Percentiles rank a stretch among this genome's conserved stretches.
Conservation (phyloP, 352 stramenopile genomes). For the Phytopythium ostracodes region DNA sequence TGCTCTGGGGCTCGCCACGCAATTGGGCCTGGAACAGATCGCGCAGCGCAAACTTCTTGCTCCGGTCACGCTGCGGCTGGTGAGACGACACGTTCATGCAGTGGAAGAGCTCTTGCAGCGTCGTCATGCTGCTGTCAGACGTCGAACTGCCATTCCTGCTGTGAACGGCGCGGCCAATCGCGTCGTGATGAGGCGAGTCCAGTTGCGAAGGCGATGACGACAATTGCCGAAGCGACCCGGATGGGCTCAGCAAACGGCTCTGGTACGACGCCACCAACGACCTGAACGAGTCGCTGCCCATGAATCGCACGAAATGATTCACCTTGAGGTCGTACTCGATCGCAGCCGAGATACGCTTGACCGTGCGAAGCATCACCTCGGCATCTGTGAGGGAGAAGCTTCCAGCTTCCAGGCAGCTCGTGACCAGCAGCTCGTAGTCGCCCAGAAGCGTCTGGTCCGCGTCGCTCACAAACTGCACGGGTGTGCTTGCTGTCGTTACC, state of each 20-base stretch:
- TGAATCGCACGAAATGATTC: slow-evolving; percentile 87
- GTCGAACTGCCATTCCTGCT: slow-evolving; percentile 28
- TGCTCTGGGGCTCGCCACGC: slow-evolving; percentile 51
- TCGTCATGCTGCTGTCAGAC: slow-evolving; percentile 79
- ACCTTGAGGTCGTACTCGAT: slow-evolving; percentile 80
- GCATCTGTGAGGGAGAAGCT: slow-evolving; percentile 69
- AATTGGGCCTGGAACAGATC: slow-evolving; percentile 65
- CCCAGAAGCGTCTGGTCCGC: slow-evolving; percentile 45
- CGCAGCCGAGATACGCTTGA: slow-evolving; percentile 45
- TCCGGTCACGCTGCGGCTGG: slow-evolving; percentile 67
- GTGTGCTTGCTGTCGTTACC: slow-evolving; percentile 38
- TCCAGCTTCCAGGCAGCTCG: slow-evolving; percentile 49
- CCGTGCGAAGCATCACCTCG: slow-evolving; percentile 48
- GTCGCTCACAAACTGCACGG: slow-evolving; percentile 71
- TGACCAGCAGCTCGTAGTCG: slow-evolving; percentile 58
- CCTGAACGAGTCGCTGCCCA: slow-evolving; percentile 79
- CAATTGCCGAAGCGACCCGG: slow-evolving; percentile 20
- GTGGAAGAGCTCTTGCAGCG: slow-evolving; percentile 82
- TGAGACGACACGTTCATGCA: slow-evolving; percentile 86
- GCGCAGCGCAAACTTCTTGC: slow-evolving; percentile 62
- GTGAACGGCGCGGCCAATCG: background rate
- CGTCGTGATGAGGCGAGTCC: slow-evolving; percentile 5
- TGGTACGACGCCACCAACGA: slow-evolving; percentile 73
- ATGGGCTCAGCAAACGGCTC: slow-evolving; percentile 68
- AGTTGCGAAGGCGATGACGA: slow-evolving; percentile 10